Evolutionary conservation across 2,329 filamentous ascomycete species (phyloP).

Genomic region (Dothidotthia symphoricarpi): DNA sequence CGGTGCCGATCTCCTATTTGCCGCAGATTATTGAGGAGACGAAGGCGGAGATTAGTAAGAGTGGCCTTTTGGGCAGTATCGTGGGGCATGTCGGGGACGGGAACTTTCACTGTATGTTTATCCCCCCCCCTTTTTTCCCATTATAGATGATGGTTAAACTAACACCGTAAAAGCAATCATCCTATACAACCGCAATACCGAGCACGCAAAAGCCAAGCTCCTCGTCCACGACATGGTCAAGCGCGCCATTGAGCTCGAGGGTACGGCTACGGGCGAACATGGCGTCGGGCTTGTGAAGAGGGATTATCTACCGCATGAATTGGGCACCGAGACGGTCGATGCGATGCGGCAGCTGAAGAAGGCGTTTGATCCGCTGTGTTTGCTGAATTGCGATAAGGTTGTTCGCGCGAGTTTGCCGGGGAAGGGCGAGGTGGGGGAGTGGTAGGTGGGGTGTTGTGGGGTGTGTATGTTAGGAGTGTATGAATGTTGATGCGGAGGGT

Average conservation of each 20-base stretch:
- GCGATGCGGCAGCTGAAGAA: conserved; percentile 83
- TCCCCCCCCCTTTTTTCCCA: conserved; percentile 14
- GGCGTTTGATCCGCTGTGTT: conserved; percentile 71
- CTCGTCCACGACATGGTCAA: conserved; percentile 84
- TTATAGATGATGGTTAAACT: no score
- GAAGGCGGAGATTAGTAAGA: conserved; percentile 62
- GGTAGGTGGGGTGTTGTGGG: conserved; percentile 28
- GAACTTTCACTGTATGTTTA: conserved; percentile 64
- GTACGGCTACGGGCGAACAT: conserved; percentile 82
- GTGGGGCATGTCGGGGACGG: conserved; percentile 73
- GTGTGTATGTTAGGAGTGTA: no score
- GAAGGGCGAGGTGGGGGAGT: conserved; percentile 50
- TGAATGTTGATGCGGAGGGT: no score
- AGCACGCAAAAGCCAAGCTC: conserved; percentile 65
- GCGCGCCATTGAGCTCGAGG: conserved; percentile 78
- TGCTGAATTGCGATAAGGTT: conserved; percentile 65
- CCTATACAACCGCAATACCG: conserved; percentile 61
- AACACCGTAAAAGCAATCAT: no score
- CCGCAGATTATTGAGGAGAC: conserved; percentile 76
- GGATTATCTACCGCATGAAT: conserved; percentile 76
- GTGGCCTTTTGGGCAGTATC: conserved; percentile 64
- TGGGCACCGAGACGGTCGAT: conserved; percentile 72
- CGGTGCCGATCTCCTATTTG: conserved; percentile 69
- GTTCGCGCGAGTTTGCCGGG: conserved; percentile 55
- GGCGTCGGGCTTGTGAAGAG: conserved; percentile 81